A percentile compares a stretch with the other conserved stretches of the same genome.
These are phyloP conservation scores for Aspergillus steynii DNA, from an alignment of 495 filamentous ascomycete species.

Conservation along the genomic window DNA sequence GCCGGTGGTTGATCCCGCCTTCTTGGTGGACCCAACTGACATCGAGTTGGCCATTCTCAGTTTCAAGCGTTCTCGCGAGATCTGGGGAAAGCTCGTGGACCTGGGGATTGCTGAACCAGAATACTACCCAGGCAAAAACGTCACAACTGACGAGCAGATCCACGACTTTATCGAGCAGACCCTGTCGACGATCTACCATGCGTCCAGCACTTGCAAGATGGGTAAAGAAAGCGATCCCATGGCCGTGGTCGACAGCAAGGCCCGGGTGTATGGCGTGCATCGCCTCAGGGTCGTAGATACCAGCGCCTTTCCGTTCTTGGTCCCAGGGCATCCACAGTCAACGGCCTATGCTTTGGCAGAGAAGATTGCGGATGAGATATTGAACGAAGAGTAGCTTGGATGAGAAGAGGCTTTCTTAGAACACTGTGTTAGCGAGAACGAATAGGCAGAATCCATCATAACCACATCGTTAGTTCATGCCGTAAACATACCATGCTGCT, in stretches of 20 bases:
- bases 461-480: not conserved
- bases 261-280: slow-evolving; percentile 48
- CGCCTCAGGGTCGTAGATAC: slow-evolving; percentile 56
- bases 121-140: slow-evolving; percentile 41
- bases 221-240: slow-evolving; percentile 39
- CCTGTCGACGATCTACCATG: slow-evolving; percentile 50
- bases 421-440: not conserved
- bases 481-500: not conserved
- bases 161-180: slow-evolving; percentile 38
- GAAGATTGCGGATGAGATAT: slow-evolving; percentile 57
- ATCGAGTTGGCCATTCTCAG: slow-evolving; percentile 42
- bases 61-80: slow-evolving; percentile 42
- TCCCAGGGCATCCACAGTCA: slow-evolving; percentile 53
- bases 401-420: not conserved
- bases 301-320: slow-evolving; percentile 47
- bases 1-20: slow-evolving; percentile 53
- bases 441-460: not conserved
- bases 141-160: slow-evolving; percentile 49
- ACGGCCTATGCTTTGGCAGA: slow-evolving; percentile 54
- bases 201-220: slow-evolving; percentile 50
- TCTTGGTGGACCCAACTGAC: slow-evolving; percentile 45
- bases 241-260: slow-evolving; percentile 52
- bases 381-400: slow-evolving; percentile 4
- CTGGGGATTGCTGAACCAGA: slow-evolving; percentile 31
- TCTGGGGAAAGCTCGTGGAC: slow-evolving; percentile 25